Conservation (phyloP, 257 asterid species). For the Solanum paucissectum region DNA sequence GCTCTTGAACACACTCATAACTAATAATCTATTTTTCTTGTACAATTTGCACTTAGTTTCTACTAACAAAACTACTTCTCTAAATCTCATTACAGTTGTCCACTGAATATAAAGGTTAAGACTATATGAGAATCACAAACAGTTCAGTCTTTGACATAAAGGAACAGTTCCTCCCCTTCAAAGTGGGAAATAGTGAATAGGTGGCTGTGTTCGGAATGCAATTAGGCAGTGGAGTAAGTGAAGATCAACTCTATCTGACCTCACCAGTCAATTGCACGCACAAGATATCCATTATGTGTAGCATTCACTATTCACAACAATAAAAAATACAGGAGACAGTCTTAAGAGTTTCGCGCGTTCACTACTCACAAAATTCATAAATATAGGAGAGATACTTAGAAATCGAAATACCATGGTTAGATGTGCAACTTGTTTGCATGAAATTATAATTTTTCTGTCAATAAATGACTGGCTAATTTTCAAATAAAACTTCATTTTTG, state of each 20-base stretch:
- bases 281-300: not conserved
- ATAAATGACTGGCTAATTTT: not conserved
- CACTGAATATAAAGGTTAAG: not conserved
- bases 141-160: not conserved
- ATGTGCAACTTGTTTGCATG: not conserved
- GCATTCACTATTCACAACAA: not conserved
- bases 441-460: not conserved
- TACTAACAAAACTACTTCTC: not conserved
- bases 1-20: not conserved
- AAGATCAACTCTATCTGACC: not conserved
- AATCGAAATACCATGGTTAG: not conserved
- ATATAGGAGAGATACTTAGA: not conserved
- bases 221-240: not conserved
- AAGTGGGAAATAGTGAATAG: not conserved
- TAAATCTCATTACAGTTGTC: not conserved
- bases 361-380: not conserved
- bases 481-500: not conserved
- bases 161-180: not conserved
- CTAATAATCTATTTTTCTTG: not conserved
- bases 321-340: not conserved
- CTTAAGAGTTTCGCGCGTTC: not conserved
- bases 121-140: not conserved
- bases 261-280: not conserved
- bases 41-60: not conserved
- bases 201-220: not conserved